Evolutionary conservation across 306 rosid genomes (phyloP).

Genomic region (Canavalia gladiata): DNA sequence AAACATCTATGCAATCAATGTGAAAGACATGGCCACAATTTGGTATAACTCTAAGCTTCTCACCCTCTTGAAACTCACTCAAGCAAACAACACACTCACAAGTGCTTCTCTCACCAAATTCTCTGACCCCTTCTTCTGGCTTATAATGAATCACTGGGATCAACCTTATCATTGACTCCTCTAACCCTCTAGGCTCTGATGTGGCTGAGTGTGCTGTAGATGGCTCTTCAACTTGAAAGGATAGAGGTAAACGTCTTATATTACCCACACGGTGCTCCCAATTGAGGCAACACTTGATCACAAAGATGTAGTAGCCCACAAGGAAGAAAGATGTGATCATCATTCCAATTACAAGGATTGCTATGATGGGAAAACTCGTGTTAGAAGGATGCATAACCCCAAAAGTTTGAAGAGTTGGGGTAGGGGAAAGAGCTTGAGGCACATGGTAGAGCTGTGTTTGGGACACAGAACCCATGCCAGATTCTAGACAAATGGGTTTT

Average conservation of each 20-base stretch:
- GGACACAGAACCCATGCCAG: constrained; percentile 61
- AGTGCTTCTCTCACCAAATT: constrained; percentile 9
- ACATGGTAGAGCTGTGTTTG: constrained; percentile 44
- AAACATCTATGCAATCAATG: constrained; percentile 85
- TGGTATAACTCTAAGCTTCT: constrained; percentile 77
- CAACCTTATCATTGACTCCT: constrained; percentile 65
- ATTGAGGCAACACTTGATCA: constrained; percentile 80
- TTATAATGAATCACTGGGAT: constrained; percentile 71
- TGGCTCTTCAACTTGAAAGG: constrained; percentile 48
- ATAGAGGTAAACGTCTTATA: constrained; percentile 57
- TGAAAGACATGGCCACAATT: constrained; percentile 78
- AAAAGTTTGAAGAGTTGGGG: neutral
- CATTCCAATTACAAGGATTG: constrained; percentile 68
- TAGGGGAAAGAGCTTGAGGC: constrained; percentile 51
- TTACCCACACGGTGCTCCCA: constrained; percentile 69
- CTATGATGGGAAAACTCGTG: constrained; percentile 63
- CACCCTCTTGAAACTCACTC: constrained; percentile 69
- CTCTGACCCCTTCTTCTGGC: constrained; percentile 43
- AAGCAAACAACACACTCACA: constrained; percentile 79
- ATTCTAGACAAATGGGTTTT: constrained; percentile 30
- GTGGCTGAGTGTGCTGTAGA: constrained; percentile 45
- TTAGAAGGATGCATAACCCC: constrained; percentile 13
- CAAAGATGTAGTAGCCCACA: constrained; percentile 73
- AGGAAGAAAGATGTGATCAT: constrained; percentile 68
- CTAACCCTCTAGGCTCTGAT: constrained; percentile 59